Conservation (phyloP, 2,329 filamentous ascomycete genomes). For the Penicillium sp. region DNA sequence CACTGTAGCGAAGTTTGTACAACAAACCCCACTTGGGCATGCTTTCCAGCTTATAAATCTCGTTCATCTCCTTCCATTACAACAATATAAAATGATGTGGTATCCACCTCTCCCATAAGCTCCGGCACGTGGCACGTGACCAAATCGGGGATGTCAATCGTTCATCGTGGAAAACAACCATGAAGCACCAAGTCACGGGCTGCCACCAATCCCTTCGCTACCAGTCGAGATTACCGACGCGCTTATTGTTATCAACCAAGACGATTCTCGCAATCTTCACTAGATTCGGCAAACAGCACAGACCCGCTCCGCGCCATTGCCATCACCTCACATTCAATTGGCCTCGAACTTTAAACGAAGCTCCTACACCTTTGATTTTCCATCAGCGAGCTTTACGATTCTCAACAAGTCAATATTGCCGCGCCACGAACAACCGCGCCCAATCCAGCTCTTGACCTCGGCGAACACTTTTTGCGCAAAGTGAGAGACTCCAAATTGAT, state of each 20-base stretch:
- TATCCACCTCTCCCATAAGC: not conserved
- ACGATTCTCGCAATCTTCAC: not conserved
- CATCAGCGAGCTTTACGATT: not conserved
- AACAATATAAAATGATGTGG: not conserved
- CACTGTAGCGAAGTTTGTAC: not conserved
- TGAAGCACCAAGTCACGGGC: not conserved
- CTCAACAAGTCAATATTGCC: not conserved
- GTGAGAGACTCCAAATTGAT: not conserved
- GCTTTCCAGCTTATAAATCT: not conserved
- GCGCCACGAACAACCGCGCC: not conserved
- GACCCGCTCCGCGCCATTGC: not conserved
- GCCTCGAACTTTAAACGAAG: not conserved
- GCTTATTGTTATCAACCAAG: not conserved
- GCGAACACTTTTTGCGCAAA: conserved; percentile 1
- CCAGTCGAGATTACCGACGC: not conserved
- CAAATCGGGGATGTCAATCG: conserved; percentile 7
- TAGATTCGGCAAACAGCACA: not conserved
- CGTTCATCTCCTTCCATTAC: not conserved
- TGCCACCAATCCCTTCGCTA: not conserved
- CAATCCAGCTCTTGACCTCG: not conserved
- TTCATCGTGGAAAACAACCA: conserved; percentile 8
- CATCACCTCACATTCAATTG: not conserved
- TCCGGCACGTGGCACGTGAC: conserved; percentile 10
- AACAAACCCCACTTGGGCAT: no score
- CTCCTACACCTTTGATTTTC: not conserved